Conservation (phyloP, 495 filamentous ascomycete genomes). For the Penicillium soppii region DNA sequence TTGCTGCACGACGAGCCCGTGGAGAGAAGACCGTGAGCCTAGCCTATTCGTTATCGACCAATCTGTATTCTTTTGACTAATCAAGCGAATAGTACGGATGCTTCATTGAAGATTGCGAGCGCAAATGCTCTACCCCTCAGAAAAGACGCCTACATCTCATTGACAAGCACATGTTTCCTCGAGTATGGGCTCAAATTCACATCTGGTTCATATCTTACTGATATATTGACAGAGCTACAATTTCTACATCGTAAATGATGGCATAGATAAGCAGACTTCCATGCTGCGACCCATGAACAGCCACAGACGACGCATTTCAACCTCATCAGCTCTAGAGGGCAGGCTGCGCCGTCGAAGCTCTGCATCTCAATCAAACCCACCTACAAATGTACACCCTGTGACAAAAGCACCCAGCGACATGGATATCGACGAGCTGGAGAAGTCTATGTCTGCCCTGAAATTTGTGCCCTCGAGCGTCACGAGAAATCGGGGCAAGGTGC, state of each 20-base stretch:
- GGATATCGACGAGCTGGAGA: slow-evolving; percentile 70
- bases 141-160: slow-evolving; percentile 86
- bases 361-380: slow-evolving; percentile 23
- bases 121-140: slow-evolving; percentile 76
- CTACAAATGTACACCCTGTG: background rate
- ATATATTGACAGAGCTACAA: slow-evolving; percentile 67
- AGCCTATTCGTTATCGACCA: background rate
- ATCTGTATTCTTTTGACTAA: background rate
- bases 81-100: slow-evolving; percentile 65
- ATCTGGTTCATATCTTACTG: background rate
- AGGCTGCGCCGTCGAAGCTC: slow-evolving; percentile 39
- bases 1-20: slow-evolving; percentile 63
- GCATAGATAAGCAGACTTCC: slow-evolving; percentile 79
- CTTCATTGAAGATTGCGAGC: slow-evolving; percentile 85
- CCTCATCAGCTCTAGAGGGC: slow-evolving; percentile 39
- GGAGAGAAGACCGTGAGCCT: slow-evolving; percentile 85
- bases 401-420: slow-evolving; percentile 39
- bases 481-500: slow-evolving; percentile 19
- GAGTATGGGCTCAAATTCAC: slow-evolving; percentile 34
- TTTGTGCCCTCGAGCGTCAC: slow-evolving; percentile 76
- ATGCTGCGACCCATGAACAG: slow-evolving; percentile 57
- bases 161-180: slow-evolving; percentile 93
- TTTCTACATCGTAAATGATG: slow-evolving; percentile 82
- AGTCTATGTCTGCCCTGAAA: slow-evolving; percentile 77
- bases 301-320: slow-evolving; percentile 52